Percentiles rank a stretch among this genome's conserved stretches.
Evolutionary conservation across 108 stramenopile genomes (phyloP).

Genomic region (Cyclotella baltica): DNA sequence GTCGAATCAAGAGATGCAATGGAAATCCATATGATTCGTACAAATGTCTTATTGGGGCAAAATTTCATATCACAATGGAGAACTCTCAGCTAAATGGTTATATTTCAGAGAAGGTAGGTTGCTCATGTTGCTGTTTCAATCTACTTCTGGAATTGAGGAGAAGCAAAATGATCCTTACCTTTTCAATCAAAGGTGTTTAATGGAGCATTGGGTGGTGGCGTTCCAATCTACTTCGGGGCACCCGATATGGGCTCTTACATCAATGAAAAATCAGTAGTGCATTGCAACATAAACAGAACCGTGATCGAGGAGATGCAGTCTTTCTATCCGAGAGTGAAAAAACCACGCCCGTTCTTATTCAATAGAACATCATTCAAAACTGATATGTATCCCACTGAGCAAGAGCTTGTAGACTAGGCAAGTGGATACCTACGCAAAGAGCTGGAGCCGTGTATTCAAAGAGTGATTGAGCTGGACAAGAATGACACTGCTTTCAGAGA

Average conservation of each 20-base stretch:
- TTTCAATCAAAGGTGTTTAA: slow-evolving; percentile 32
- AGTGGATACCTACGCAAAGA: slow-evolving; percentile 15
- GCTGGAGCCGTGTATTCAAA: slow-evolving; percentile 20
- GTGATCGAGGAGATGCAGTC: slow-evolving; percentile 28
- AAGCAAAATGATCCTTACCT: no score
- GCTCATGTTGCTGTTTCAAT: no score
- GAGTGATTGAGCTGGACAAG: slow-evolving; percentile 26
- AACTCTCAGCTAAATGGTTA: slow-evolving; percentile 24
- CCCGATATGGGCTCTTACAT: slow-evolving; percentile 19
- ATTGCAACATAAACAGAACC: slow-evolving; percentile 17
- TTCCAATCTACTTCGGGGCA: slow-evolving; percentile 33
- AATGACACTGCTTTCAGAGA: slow-evolving; percentile 16
- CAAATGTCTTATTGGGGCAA: slow-evolving; percentile 19
- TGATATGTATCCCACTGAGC: slow-evolving; percentile 33
- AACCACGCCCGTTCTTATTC: no score
- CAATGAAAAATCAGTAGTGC: slow-evolving; percentile 11
- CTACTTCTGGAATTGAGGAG: no score
- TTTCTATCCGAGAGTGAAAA: slow-evolving; percentile 25
- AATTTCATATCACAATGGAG: slow-evolving; percentile 35
- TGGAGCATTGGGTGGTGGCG: slow-evolving; percentile 18
- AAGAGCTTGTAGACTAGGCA: slow-evolving; percentile 18
- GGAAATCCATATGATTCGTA: slow-evolving; percentile 24
- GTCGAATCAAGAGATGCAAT: not conserved
- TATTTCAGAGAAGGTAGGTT: slow-evolving; percentile 31
- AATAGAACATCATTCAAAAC: no score